Evolutionary conservation across 2,329 filamentous ascomycete species (phyloP).

Genomic region (Fusarium cyanostomum): DNA sequence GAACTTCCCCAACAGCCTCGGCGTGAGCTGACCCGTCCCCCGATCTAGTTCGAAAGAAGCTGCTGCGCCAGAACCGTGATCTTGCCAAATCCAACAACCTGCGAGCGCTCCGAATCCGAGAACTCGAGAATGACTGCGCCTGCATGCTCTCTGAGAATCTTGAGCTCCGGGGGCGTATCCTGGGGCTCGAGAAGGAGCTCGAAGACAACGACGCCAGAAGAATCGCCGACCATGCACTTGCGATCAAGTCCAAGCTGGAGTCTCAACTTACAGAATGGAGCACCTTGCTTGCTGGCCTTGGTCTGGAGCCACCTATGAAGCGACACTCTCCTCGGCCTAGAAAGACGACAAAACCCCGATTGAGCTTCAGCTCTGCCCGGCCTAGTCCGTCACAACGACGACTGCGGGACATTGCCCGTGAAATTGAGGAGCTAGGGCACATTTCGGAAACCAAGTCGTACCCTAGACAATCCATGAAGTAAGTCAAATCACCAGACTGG

Average conservation of each 20-base stretch:
- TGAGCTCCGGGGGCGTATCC: constrained; percentile 73
- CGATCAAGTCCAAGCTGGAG: constrained; percentile 77
- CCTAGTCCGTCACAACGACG: constrained; percentile 65
- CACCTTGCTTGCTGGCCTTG: constrained; percentile 72
- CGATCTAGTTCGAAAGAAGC: constrained; percentile 75
- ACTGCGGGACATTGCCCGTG: constrained; percentile 64
- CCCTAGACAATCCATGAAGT: constrained; percentile 75
- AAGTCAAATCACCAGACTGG: constrained; percentile 45
- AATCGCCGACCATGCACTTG: constrained; percentile 71
- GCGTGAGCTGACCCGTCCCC: constrained; percentile 30
- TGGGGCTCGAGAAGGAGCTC: constrained; percentile 74
- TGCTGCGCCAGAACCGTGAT: constrained; percentile 85
- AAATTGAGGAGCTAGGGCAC: constrained; percentile 60
- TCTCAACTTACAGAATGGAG: constrained; percentile 77
- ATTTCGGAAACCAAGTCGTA: constrained; percentile 77
- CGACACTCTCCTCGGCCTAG: constrained; percentile 53
- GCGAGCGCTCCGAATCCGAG: constrained; percentile 80
- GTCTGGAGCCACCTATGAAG: constrained; percentile 66
- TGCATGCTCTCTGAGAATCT: constrained; percentile 83
- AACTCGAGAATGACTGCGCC: constrained; percentile 78
- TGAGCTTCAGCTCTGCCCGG: constrained; percentile 51
- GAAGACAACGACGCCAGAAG: constrained; percentile 68
- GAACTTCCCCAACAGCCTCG: constrained; percentile 6
- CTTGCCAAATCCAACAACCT: constrained; percentile 81
- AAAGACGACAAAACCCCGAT: constrained; percentile 53